Base-by-base conservation (phyloP, 805 yeast genomes). In the Wickerhamiella sorbophila region DNA sequence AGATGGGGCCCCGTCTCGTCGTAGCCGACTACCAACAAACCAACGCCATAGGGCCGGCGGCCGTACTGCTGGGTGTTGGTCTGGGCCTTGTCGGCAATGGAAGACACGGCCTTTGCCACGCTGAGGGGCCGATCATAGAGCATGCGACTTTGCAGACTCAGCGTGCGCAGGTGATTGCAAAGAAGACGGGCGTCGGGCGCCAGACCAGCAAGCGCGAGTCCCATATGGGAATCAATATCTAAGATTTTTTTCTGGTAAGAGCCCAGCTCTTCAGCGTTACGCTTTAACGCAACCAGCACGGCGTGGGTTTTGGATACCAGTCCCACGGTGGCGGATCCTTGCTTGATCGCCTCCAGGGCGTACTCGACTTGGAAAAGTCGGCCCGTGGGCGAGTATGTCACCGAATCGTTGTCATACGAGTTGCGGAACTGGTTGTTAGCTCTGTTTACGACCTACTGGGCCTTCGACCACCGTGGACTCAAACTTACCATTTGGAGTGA, bases 131-230 rank as follows among this genome's bases (percentile, higher is more conserved):
- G 76, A 63, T 85, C 79, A 63, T 74, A 91, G 21, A 87, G 77
- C 70, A 88, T 71, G 54, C 75, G 81, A 27, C 88, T 80, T 49
- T 79, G 74, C 78, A 88, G 79, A 40, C 96, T 93, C 56, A 87
- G 91, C 54, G 84, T 86, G 60, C 97, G 76, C 54, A 91, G 67
- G 62, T 69, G 87, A 58, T 85, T 91, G 39, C 94, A 78, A 52
- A 91, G 70, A 31, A 91, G 94, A 51, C 99, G 72, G 19, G 97
- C 98, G 59, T 91, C 99, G 15, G 99, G 97, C 0, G 97, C 96
- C 55, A 91, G 74, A 8, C 99, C 99, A 1, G 99, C 95, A 43
- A 91, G 70, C 1, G 95, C 95, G 49, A 91, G 71, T 27, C 97
- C 99, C 71, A 91, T 64, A 60, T 91, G 97, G 47, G 79, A 80